Percentiles rank a stretch among this genome's conserved stretches.
These are phyloP conservation scores for Saccharomyces hybrid DNA, from an alignment of 1,139 yeast genomes.

Conservation along the genomic window DNA sequence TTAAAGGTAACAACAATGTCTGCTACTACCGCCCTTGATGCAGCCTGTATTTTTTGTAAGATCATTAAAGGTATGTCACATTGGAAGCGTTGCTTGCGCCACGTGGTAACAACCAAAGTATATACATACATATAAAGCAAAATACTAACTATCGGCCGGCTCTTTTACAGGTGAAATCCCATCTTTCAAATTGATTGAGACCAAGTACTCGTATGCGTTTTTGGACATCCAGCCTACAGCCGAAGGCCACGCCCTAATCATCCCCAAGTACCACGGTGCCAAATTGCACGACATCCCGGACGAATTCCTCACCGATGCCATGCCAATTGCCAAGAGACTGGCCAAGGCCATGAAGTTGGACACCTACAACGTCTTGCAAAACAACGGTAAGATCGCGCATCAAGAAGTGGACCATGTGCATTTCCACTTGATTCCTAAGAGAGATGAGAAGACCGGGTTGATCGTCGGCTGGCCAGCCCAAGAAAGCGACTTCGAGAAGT, in stretches of 20 bases:
- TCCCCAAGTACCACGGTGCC: slow-evolving; percentile 90
- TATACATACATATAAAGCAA: neutral
- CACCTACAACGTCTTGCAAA: slow-evolving; percentile 79
- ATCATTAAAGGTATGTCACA: slow-evolving; percentile 61
- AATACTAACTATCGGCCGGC: neutral
- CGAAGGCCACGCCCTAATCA: slow-evolving; percentile 77
- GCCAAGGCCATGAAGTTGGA: slow-evolving; percentile 59
- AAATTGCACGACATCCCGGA: slow-evolving; percentile 88
- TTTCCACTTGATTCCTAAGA: slow-evolving; percentile 91
- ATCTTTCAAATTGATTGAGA: slow-evolving; percentile 77
- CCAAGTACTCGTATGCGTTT: slow-evolving; percentile 70
- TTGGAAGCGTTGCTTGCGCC: neutral
- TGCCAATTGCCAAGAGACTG: slow-evolving; percentile 81
- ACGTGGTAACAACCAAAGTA: neutral
- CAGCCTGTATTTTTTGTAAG: slow-evolving; percentile 82
- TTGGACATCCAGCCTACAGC: slow-evolving; percentile 90
- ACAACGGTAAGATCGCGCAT: slow-evolving; percentile 90
- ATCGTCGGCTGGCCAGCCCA: slow-evolving; percentile 91
- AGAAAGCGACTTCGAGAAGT: slow-evolving; percentile 59
- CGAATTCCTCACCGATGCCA: slow-evolving; percentile 72
- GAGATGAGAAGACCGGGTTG: slow-evolving; percentile 60
- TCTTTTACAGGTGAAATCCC: slow-evolving; percentile 66
- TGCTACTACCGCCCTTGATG: slow-evolving; percentile 29
- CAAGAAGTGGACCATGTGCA: slow-evolving; percentile 94
- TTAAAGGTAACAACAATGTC: slow-evolving; percentile 9